Percentiles rank a stretch among this genome's conserved stretches.
These are phyloP conservation scores for Diaporthe citrichinensis DNA, from an alignment of 2,329 filamentous ascomycete genomes.

Conservation along the genomic window DNA sequence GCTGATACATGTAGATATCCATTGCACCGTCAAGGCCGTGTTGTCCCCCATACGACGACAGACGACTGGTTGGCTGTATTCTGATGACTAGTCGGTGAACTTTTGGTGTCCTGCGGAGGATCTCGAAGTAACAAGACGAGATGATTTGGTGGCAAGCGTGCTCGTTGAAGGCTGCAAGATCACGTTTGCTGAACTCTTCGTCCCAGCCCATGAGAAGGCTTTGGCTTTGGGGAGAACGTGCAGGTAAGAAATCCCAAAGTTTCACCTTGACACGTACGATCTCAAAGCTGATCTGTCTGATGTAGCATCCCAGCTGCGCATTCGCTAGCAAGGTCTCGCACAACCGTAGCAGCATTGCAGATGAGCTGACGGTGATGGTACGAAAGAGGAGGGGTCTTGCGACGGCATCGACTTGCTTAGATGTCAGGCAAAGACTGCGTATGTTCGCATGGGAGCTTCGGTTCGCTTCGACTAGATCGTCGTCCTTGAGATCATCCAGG, in stretches of 20 bases:
- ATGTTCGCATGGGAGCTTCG: neutral
- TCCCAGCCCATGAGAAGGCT: neutral
- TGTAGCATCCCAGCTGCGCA: neutral
- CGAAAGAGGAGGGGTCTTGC: neutral
- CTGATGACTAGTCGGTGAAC: neutral
- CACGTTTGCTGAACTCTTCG: neutral
- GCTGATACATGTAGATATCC: neutral
- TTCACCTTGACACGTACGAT: neutral
- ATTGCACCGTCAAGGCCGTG: no score
- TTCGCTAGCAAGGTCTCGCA: neutral
- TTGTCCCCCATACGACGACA: neutral
- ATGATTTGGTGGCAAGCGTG: neutral
- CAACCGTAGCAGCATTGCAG: neutral
- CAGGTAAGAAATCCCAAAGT: neutral
- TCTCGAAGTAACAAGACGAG: neutral
- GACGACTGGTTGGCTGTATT: neutral
- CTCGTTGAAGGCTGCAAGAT: neutral
- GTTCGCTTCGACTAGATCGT: fast-evolving
- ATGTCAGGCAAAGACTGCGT: neutral
- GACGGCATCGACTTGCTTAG: neutral
- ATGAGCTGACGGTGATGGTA: neutral
- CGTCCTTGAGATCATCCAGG: neutral
- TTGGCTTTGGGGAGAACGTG: neutral
- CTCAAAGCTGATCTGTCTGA: neutral
- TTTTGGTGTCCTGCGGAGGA: neutral